Percentiles rank a stretch among this genome's conserved stretches.
These are phyloP conservation scores for Drosera capensis DNA, from an alignment of 148 eudicot genomes.

Conservation along the genomic window DNA sequence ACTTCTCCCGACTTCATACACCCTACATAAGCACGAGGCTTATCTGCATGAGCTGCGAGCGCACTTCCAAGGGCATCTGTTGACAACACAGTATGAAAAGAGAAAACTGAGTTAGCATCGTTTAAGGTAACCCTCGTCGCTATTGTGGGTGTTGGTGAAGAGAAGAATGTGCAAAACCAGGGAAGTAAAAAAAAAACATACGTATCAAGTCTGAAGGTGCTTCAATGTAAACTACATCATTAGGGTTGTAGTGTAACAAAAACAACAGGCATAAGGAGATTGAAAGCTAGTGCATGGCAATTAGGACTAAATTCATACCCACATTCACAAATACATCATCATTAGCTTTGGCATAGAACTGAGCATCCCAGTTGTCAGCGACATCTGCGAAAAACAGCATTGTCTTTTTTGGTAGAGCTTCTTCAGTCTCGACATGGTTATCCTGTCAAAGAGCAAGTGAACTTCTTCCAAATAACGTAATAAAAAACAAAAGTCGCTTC, in stretches of 20 bases:
- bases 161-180: too few relatives aligned
- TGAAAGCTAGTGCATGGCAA: too few relatives aligned
- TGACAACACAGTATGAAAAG: too few relatives aligned
- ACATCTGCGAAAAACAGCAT: constrained; percentile 71
- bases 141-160: too few relatives aligned
- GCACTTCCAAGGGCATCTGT: constrained; percentile 62
- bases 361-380: constrained; percentile 65
- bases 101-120: too few relatives aligned
- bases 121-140: too few relatives aligned
- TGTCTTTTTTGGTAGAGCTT: constrained; percentile 61
- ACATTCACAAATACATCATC: constrained; percentile 66
- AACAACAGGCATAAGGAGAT: neutral
- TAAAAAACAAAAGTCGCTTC: neutral
- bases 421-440: constrained; percentile 56
- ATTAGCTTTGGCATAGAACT: constrained; percentile 72
- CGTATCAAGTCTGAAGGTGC: neutral
- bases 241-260: neutral
- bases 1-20: constrained; percentile 96
- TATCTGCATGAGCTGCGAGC: constrained; percentile 52
- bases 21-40: constrained; percentile 70
- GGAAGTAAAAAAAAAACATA: neutral
- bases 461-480: constrained; percentile 3
- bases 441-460: constrained; percentile 25
- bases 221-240: neutral
- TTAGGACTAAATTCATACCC: constrained; percentile 44